phyloP scores from a whole-genome alignment of 306 rosid species.

The Cyamopsis tetragonoloba region DNA sequence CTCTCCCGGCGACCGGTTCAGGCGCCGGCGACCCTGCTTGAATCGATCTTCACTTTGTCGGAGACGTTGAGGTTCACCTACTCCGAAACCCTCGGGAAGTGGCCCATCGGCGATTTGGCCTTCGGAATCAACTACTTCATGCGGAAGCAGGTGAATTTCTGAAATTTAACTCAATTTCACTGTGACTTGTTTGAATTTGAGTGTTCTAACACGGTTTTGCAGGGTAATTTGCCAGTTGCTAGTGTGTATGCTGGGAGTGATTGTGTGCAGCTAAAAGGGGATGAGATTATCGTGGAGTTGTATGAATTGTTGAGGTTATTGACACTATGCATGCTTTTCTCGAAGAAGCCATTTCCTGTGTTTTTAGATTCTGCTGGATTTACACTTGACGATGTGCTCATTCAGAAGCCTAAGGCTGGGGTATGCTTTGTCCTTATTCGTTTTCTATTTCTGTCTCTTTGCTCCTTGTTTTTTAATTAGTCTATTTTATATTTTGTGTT shows the following conservation, averaged over 20 bases:
- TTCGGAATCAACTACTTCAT: slow-evolving; percentile 91
- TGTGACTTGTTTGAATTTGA: background rate
- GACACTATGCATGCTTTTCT: slow-evolving; percentile 73
- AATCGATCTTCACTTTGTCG: slow-evolving; percentile 69
- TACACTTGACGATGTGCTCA: slow-evolving; percentile 66
- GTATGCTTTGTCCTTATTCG: slow-evolving; percentile 36
- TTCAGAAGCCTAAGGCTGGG: slow-evolving; percentile 96
- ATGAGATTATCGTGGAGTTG: slow-evolving; percentile 65
- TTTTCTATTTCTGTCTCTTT: background rate
- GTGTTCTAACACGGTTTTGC: slow-evolving; percentile 11
- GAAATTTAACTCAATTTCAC: background rate
- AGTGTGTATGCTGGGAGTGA: slow-evolving; percentile 83
- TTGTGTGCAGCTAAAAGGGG: slow-evolving; percentile 67
- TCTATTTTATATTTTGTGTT: background rate
- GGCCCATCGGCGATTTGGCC: slow-evolving; percentile 99
- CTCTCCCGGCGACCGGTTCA: slow-evolving; percentile 87
- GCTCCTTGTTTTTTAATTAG: background rate
- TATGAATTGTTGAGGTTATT: slow-evolving; percentile 63
- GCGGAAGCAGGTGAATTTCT: slow-evolving; percentile 68
- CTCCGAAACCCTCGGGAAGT: slow-evolving; percentile 84
- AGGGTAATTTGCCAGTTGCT: slow-evolving; percentile 90
- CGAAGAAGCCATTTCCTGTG: slow-evolving; percentile 89
- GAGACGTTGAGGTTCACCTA: slow-evolving; percentile 90
- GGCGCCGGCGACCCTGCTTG: slow-evolving; percentile 87
- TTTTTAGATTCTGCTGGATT: slow-evolving; percentile 89